These are phyloP conservation scores for Starmerella riodocensis DNA, from an alignment of 805 yeast species.

Conservation along the genomic window DNA sequence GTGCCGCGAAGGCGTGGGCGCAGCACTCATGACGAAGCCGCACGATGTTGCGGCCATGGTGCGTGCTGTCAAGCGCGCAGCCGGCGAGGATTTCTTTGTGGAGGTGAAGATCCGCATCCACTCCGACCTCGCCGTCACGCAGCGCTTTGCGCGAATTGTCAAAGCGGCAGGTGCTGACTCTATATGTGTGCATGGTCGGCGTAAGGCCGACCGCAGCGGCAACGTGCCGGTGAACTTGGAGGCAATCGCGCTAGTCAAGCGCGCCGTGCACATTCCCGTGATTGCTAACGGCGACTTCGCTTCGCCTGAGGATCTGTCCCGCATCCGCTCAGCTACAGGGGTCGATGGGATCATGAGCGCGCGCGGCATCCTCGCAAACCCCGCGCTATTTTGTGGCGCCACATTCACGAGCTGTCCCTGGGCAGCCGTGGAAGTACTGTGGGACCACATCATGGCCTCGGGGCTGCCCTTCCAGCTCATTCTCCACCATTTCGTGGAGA, in stretches of 20 bases:
- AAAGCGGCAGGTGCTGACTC: conserved; percentile 86
- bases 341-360: conserved; percentile 95
- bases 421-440: conserved; percentile 74
- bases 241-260: conserved; percentile 57
- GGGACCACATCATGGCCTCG: conserved; percentile 63
- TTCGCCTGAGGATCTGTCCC: conserved; percentile 45
- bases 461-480: conserved; percentile 75
- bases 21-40: conserved; percentile 78
- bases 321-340: conserved; percentile 52
- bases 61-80: conserved; percentile 59
- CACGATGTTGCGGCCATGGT: conserved; percentile 77
- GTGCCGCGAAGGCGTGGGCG: conserved; percentile 91
- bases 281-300: conserved; percentile 98
- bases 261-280: conserved; percentile 51
- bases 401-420: conserved; percentile 58
- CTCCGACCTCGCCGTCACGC: conserved; percentile 56
- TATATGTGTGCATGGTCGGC: conserved; percentile 88
- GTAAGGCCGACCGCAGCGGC: conserved; percentile 62
- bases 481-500: conserved; percentile 80
- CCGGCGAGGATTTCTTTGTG: conserved; percentile 57
- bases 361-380: conserved; percentile 73
- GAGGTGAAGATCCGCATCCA: conserved; percentile 92
- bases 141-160: conserved; percentile 54
- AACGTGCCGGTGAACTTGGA: conserved; percentile 71
- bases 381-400: conserved; percentile 68